Evolutionary conservation across 2,329 filamentous ascomycete species (phyloP).

Genomic region (Coniochaeta ligniaria): DNA sequence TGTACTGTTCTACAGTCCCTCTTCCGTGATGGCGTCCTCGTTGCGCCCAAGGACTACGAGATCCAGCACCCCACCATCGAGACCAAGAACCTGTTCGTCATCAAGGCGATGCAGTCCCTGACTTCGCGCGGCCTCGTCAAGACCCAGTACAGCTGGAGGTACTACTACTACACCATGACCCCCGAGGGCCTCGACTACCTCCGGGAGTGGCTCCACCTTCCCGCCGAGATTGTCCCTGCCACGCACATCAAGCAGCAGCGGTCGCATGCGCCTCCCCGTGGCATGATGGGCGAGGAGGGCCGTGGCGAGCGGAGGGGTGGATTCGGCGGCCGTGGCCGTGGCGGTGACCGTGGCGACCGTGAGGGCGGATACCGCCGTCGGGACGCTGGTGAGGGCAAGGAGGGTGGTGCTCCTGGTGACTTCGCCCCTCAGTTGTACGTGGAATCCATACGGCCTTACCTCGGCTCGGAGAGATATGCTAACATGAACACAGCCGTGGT

Average conservation of each 20-base stretch:
- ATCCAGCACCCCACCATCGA: slow-evolving; percentile 6
- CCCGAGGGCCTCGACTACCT: slow-evolving; percentile 99
- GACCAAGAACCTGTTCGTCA: slow-evolving; percentile 80
- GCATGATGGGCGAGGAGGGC: slow-evolving; percentile 91
- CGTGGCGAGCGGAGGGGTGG: slow-evolving; percentile 77
- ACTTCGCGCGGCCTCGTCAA: slow-evolving; percentile 98
- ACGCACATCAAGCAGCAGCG: slow-evolving; percentile 99
- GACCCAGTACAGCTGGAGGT: slow-evolving; percentile 99
- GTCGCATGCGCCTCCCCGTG: slow-evolving; percentile 94
- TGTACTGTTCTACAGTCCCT: slow-evolving; percentile 41
- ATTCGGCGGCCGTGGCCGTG: slow-evolving; percentile 64
- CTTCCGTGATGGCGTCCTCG: slow-evolving; percentile 88
- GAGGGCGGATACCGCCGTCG: slow-evolving; percentile 90
- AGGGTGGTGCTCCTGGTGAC: slow-evolving; percentile 85
- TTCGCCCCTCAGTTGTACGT: slow-evolving; percentile 84
- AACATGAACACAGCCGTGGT: slow-evolving; percentile 58
- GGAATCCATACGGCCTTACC: neutral
- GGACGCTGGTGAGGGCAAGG: slow-evolving; percentile 80
- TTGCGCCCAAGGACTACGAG: slow-evolving; percentile 91
- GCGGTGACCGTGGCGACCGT: slow-evolving; percentile 68
- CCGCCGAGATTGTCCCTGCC: slow-evolving; percentile 97
- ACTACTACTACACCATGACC: slow-evolving; percentile 99
- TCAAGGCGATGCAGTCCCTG: slow-evolving; percentile 98
- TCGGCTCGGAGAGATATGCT: slow-evolving; percentile 18
- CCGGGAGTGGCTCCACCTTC: slow-evolving; percentile 99